A percentile compares a stretch with the other conserved stretches of the same genome.
phyloP scores from a whole-genome alignment of 2,329 filamentous ascomycete genomes.

The Aspergillus fumigatus region DNA sequence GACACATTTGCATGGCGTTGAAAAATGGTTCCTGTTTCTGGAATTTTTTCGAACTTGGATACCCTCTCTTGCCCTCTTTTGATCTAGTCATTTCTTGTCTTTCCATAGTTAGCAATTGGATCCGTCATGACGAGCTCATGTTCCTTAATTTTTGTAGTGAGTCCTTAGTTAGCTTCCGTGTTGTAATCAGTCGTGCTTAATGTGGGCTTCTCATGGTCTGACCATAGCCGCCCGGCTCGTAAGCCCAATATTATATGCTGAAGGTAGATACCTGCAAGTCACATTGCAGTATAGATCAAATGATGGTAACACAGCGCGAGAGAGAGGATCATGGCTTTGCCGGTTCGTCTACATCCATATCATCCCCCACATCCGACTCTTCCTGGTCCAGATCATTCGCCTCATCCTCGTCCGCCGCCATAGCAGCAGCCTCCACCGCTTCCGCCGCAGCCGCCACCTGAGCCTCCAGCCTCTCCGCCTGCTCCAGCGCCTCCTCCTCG shows the following conservation, averaged over 20 bases:
- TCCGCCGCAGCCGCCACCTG: conserved; percentile 23
- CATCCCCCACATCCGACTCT: conserved; percentile 8
- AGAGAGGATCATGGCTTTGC: background rate
- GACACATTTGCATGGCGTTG: background rate
- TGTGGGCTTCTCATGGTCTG: no score
- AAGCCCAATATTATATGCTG: no score
- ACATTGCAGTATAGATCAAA: background rate
- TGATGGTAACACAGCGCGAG: background rate
- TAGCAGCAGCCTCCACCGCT: conserved; percentile 17
- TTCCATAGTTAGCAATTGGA: background rate
- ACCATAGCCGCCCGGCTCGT: no score
- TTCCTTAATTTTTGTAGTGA: background rate
- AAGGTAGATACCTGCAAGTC: no score
- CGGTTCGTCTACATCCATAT: conserved; percentile 5
- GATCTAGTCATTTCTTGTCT: background rate
- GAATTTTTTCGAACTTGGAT: background rate
- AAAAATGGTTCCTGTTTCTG: background rate
- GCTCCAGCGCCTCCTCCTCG: conserved; percentile 30
- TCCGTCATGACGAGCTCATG: background rate
- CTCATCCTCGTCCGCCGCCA: conserved; percentile 18
- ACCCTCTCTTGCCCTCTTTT: background rate
- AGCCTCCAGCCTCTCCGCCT: conserved; percentile 28
- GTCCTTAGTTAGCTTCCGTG: background rate
- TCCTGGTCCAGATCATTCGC: conserved; percentile 17
- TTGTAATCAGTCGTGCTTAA: background rate